Conservation (phyloP, 2,329 filamentous ascomycete genomes). For the Aspergillus sp. region DNA sequence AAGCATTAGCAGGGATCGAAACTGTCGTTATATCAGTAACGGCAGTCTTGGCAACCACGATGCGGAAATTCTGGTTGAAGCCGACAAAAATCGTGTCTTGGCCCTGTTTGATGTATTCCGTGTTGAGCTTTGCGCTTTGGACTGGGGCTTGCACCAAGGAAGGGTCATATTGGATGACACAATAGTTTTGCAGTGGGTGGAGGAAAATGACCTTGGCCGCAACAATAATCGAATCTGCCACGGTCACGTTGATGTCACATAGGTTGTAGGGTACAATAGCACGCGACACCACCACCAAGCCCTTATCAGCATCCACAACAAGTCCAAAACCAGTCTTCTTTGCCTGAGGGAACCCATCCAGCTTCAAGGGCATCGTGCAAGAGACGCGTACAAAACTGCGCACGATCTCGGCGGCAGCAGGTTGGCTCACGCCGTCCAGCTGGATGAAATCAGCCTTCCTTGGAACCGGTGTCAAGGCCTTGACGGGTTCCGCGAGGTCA, state of each 20-base stretch:
- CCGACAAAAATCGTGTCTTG: slow-evolving; percentile 95
- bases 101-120: slow-evolving; percentile 82
- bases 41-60: slow-evolving; percentile 89
- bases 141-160: slow-evolving; percentile 91
- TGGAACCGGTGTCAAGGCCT: slow-evolving; percentile 69
- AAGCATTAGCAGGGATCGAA: slow-evolving; percentile 88
- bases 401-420: slow-evolving; percentile 88
- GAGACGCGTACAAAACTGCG: slow-evolving; percentile 92
- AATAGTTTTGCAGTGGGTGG: slow-evolving; percentile 95
- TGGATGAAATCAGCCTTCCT: slow-evolving; percentile 88
- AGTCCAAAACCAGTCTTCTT: slow-evolving; percentile 93
- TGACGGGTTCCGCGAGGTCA: slow-evolving; percentile 77
- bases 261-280: slow-evolving; percentile 95
- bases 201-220: slow-evolving; percentile 93
- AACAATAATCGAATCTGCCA: slow-evolving; percentile 93
- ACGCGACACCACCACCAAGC: slow-evolving; percentile 87
- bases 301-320: slow-evolving; percentile 96
- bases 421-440: slow-evolving; percentile 82
- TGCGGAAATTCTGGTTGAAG: slow-evolving; percentile 93
- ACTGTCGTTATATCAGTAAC: slow-evolving; percentile 98
- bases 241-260: slow-evolving; percentile 93
- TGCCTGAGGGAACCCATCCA: slow-evolving; percentile 96
- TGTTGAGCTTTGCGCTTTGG: slow-evolving; percentile 80
- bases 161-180: slow-evolving; percentile 92
- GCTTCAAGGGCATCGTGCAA: slow-evolving; percentile 90